Base-by-base conservation (phyloP, 495 filamentous ascomycete genomes). In the Annulohypoxylon moriforme region DNA sequence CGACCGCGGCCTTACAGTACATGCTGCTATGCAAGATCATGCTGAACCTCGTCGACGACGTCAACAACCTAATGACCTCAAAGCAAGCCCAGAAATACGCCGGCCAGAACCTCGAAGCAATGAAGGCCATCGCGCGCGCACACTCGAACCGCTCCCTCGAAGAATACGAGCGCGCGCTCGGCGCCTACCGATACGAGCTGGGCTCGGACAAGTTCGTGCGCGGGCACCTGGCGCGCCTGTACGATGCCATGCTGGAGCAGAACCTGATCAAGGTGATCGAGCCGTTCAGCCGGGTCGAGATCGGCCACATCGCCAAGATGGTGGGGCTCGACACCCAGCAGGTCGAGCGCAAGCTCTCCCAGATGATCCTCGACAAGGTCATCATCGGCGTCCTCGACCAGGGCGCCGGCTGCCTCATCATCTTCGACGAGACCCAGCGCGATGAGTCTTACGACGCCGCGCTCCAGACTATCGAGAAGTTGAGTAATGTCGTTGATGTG, bases 21-120 rank as follows among this genome's bases (percentile, higher is more conserved):
- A 98, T 99, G 96, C 86, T 99, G 34, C 89, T 99, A 29, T 98
- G 96, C 87, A 98, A 98, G 86, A 96, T 99, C 84, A 98, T 99
- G 96, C 86, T 98, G 69, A 99, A 99, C 83, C 83, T 95, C 33
- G 93, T 89, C 69, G 94, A 98, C 84, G 96, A 99, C 82, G 95
- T 99, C 77, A 94, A 94, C 81, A 87, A 89, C 75, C 85, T 99
- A 60, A 91, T 98, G 88, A 89, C 90, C 14, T 94, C 92, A 49
- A 99, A 99, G 86, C 93, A 97, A 79, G 96, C 96, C 31, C 88
- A 94, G 75, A 96, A 96, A 82, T 98, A 98, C 80, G 94, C 95
- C 24, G 94, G 94, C 60, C 90, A 92, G 80, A 93, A 92, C 68
- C 88, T 99, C 68, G 96, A 99, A 81, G 96, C 96, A 44, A 99